Conservation (phyloP, 2,329 filamentous ascomycete genomes). For the Pseudocercospora pini-densiflorae region DNA sequence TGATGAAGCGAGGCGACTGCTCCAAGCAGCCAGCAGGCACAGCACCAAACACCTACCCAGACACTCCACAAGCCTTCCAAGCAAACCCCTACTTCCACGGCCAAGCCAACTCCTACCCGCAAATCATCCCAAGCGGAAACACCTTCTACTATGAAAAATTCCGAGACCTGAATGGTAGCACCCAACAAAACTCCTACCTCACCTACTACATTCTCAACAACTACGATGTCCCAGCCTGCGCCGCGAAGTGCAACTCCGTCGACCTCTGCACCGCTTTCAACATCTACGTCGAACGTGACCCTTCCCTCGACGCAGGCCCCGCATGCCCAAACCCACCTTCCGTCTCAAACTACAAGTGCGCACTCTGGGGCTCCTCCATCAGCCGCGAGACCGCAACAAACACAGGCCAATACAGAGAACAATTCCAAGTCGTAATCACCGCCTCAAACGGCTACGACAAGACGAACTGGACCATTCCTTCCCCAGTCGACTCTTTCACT, state of each 20-base stretch:
- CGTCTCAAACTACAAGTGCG: constrained; percentile 41
- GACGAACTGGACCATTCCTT: constrained; percentile 24
- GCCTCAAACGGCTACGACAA: constrained; percentile 39
- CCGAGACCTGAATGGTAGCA: constrained; percentile 31
- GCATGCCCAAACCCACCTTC: constrained; percentile 36
- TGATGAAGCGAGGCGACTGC: constrained; percentile 38
- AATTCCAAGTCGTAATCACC: constrained; percentile 37
- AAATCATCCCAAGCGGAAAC: constrained; percentile 19
- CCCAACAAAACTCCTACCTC: constrained; percentile 33
- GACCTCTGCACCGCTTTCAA: constrained; percentile 34
- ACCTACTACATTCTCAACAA: constrained; percentile 31
- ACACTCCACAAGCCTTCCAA: constrained; percentile 35
- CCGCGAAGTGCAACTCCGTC: constrained; percentile 30
- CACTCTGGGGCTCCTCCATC: constrained; percentile 41
- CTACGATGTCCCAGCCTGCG: constrained; percentile 31
- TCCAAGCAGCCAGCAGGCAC: constrained; percentile 43
- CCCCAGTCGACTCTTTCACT: constrained; percentile 36
- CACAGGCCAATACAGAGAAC: constrained; percentile 30
- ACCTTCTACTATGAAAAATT: constrained; percentile 31
- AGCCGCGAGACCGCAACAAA: constrained; percentile 33
- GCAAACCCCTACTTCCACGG: constrained; percentile 26
- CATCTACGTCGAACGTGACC: constrained; percentile 35
- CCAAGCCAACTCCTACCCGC: constrained; percentile 25
- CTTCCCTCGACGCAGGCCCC: constrained; percentile 26
- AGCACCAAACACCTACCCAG: constrained; percentile 36